These are phyloP conservation scores for Pisolithus albus DNA, from an alignment of 768 basidiomycete genomes.

Conservation along the genomic window DNA sequence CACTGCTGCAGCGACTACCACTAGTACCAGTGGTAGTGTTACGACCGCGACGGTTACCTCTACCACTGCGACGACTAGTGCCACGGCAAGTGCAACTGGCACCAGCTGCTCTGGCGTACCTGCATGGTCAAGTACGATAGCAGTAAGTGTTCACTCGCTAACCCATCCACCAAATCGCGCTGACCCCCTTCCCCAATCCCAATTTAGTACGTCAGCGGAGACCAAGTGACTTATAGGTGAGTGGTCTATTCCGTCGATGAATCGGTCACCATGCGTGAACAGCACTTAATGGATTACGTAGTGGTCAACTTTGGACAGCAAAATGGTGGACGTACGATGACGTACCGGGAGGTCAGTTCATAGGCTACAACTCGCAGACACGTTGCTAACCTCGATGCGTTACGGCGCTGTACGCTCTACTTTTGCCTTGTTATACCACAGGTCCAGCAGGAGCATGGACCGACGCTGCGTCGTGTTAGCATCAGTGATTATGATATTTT, in stretches of 20 bases:
- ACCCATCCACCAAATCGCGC: not conserved
- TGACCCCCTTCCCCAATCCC: not conserved
- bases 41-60: constrained; percentile 15
- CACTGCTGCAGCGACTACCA: too few species aligned
- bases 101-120: constrained; percentile 35
- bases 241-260: constrained; percentile 4
- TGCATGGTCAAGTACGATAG: constrained; percentile 32
- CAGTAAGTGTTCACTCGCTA: constrained; percentile 26
- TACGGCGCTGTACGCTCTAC: not conserved
- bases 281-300: constrained; percentile 9
- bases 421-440: not conserved
- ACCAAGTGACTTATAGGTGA: constrained; percentile 37
- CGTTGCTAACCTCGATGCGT: not conserved
- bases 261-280: not conserved
- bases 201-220: constrained; percentile 38
- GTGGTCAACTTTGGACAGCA: constrained; percentile 46
- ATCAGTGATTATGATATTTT: too few species aligned
- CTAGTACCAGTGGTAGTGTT: not conserved
- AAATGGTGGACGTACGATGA: constrained; percentile 43
- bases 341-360: constrained; percentile 25
- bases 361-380: not conserved
- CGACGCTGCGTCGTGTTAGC: not conserved
- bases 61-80: constrained; percentile 8
- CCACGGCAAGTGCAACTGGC: constrained; percentile 6
- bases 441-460: not conserved